A percentile compares a stretch with the other conserved stretches of the same genome.
These are phyloP conservation scores for Cutaneotrichosporon sp. DNA, from an alignment of 1,284 basidiomycete genomes.

Conservation along the genomic window DNA sequence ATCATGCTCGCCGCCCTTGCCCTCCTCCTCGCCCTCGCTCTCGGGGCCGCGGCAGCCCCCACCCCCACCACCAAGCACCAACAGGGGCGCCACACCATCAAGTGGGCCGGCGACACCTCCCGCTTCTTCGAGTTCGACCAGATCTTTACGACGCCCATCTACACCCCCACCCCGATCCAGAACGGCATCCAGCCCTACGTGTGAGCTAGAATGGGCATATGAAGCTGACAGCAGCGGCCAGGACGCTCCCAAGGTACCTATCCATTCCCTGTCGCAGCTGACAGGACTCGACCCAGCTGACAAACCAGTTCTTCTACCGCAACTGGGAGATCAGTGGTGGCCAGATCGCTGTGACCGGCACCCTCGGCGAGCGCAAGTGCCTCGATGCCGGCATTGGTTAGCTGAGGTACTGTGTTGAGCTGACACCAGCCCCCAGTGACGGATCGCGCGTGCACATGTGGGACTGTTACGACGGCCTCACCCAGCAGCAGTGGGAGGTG, in stretches of 20 bases:
- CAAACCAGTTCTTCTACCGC: conserved; percentile 5
- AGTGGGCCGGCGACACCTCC: background rate
- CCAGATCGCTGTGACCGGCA: background rate
- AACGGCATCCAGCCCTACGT: conserved; percentile 1
- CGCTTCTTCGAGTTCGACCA: background rate
- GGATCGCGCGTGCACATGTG: conserved; percentile 5
- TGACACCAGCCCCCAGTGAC: background rate
- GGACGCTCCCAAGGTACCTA: conserved; percentile 1
- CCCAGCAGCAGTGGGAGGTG: background rate
- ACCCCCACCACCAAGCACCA: background rate
- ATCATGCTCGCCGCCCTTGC: background rate
- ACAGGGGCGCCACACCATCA: background rate
- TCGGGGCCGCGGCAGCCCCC: background rate
- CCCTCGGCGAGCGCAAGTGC: conserved; percentile 4
- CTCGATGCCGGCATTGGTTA: conserved; percentile 1
- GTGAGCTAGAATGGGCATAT: no score
- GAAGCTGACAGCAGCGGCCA: conserved; percentile 1
- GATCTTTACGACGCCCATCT: conserved; percentile 3
- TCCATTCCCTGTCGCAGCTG: background rate
- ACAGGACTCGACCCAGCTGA: background rate
- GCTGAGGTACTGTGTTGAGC: background rate
- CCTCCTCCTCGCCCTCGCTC: background rate
- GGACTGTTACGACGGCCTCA: conserved; percentile 4
- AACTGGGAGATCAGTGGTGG: background rate
- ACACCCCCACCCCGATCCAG: background rate